Percentiles rank a stretch among this genome's conserved stretches.
phyloP scores from a whole-genome alignment of 768 basidiomycete genomes.

The Boletus barrowsii region DNA sequence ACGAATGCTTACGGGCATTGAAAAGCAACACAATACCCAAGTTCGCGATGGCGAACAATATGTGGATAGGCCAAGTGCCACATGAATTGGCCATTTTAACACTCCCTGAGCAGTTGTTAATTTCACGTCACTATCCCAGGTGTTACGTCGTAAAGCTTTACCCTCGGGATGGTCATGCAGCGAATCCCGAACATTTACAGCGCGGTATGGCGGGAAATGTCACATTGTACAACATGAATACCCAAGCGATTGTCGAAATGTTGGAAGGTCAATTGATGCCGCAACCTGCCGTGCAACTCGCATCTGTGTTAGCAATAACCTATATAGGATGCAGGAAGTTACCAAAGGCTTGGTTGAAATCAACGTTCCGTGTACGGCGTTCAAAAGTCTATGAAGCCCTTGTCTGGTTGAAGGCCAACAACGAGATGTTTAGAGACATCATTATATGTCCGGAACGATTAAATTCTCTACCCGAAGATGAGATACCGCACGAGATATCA shows the following conservation, averaged over 20 bases:
- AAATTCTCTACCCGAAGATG: neutral
- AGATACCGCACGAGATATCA: neutral
- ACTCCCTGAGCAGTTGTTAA: neutral
- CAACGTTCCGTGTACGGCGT: too few relatives aligned
- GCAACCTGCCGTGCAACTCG: neutral
- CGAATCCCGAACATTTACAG: neutral
- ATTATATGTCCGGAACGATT: too few relatives aligned
- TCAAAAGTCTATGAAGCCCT: neutral
- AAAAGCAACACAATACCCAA: neutral
- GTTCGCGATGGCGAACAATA: neutral
- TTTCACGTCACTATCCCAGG: neutral
- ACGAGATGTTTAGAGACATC: too few relatives aligned
- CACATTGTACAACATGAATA: neutral
- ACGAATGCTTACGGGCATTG: neutral
- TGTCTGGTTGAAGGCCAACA: neutral
- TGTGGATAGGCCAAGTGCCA: neutral
- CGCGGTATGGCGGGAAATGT: neutral
- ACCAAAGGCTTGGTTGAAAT: too few relatives aligned
- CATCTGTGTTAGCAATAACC: neutral
- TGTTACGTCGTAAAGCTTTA: neutral
- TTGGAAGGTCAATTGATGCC: neutral
- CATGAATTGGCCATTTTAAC: neutral
- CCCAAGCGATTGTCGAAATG: neutral
- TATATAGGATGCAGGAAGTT: too few relatives aligned
- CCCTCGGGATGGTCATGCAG: neutral